A percentile compares a stretch with the other conserved stretches of the same genome.
phyloP scores from a whole-genome alignment of 2,329 filamentous ascomycete genomes.

The Botrytis paeoniae region DNA sequence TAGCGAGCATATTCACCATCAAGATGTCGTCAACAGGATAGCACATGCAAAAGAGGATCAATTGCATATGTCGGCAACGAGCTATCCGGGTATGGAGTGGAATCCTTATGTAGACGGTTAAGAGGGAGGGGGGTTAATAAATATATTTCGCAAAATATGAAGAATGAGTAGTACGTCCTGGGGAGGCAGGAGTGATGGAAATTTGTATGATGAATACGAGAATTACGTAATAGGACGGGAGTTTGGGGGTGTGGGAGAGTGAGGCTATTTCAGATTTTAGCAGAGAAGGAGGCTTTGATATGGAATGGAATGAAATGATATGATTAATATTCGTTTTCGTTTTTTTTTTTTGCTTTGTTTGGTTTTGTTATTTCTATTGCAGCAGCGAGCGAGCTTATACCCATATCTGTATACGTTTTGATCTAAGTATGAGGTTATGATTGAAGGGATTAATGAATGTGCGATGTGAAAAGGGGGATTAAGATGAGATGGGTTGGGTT shows the following conservation, averaged over 20 bases:
- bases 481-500: too few relatives aligned
- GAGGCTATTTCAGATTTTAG: neutral
- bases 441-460: neutral
- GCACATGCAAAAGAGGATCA: constrained; percentile 38
- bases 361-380: neutral
- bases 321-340: neutral
- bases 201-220: neutral
- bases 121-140: neutral
- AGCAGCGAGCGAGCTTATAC: neutral
- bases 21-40: constrained; percentile 21
- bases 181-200: neutral
- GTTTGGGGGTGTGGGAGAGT: neutral
- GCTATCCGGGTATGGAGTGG: constrained; percentile 69
- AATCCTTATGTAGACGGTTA: constrained; percentile 11
- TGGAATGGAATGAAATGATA: neutral
- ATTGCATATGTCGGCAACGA: constrained; percentile 62
- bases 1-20: constrained; percentile 35
- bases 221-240: neutral
- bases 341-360: too few relatives aligned
- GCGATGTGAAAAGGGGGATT: neutral
- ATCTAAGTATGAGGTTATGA: neutral
- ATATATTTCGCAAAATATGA: neutral
- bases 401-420: neutral
- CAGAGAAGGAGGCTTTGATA: neutral
- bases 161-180: too few relatives aligned